Percentiles rank a stretch among this genome's conserved stretches.
Evolutionary conservation across 805 yeast genomes (phyloP).

Genomic region (Ogataea minuta): DNA sequence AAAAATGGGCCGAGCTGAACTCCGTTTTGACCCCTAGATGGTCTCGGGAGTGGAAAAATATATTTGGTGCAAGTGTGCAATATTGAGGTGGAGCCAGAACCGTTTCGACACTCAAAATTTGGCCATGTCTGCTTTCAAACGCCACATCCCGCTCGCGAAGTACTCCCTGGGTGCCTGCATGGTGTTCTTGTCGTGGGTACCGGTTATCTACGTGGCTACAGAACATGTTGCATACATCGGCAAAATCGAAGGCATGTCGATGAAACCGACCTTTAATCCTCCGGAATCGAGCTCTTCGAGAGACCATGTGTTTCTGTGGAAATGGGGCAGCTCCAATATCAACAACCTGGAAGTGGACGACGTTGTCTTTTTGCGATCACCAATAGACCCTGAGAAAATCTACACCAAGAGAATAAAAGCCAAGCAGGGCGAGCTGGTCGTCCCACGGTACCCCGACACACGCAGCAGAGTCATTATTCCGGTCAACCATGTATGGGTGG

Average conservation of each 20-base stretch:
- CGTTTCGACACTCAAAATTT: background rate
- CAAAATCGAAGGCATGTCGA: slow-evolving; percentile 74
- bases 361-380: slow-evolving; percentile 74
- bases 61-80: slow-evolving; percentile 5
- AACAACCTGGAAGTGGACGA: slow-evolving; percentile 58
- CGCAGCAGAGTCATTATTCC: slow-evolving; percentile 62
- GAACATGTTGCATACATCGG: slow-evolving; percentile 75
- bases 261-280: slow-evolving; percentile 89
- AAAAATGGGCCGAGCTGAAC: background rate
- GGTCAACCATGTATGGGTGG: slow-evolving; percentile 86
- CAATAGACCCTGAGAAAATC: slow-evolving; percentile 72
- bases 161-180: slow-evolving; percentile 34
- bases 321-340: slow-evolving; percentile 51
- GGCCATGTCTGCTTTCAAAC: slow-evolving; percentile 7
- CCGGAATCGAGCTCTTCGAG: slow-evolving; percentile 39
- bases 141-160: slow-evolving; percentile 7
- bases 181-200: slow-evolving; percentile 66
- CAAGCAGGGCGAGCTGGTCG: slow-evolving; percentile 64
- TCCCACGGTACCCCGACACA: slow-evolving; percentile 67
- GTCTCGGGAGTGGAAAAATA: background rate
- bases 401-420: slow-evolving; percentile 80
- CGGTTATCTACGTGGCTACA: slow-evolving; percentile 65
- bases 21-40: too few species aligned
- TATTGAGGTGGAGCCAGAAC: background rate
- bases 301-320: slow-evolving; percentile 70